Conservation (phyloP, 805 yeast species). For the Yamadazyma olivae region DNA sequence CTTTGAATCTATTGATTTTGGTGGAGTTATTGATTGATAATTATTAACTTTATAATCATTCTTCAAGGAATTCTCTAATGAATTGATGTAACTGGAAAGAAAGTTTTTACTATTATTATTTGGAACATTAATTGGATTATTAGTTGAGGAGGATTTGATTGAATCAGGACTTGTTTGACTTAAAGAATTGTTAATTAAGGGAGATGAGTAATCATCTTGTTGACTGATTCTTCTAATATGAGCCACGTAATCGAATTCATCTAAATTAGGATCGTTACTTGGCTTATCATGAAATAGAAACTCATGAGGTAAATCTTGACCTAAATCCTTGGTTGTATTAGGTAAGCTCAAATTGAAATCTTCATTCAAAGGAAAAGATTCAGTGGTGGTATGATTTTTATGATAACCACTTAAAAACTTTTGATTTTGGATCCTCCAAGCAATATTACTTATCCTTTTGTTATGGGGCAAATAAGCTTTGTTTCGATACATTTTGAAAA, state of each 20-base stretch:
- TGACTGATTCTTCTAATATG: constrained; percentile 41
- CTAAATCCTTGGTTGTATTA: neutral
- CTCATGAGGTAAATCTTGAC: neutral
- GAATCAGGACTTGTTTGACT: constrained; percentile 11
- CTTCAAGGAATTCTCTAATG: constrained; percentile 35
- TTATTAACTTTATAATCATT: constrained; percentile 18
- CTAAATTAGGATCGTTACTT: constrained; percentile 20
- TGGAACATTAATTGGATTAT: constrained; percentile 2
- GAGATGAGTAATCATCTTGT: constrained; percentile 22
- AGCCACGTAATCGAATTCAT: constrained; percentile 45
- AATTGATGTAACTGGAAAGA: constrained; percentile 35
- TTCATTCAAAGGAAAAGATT: neutral
- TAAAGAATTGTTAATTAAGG: constrained; percentile 1
- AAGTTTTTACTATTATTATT: constrained; percentile 17
- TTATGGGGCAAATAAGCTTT: constrained; percentile 41
- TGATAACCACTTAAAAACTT: constrained; percentile 16
- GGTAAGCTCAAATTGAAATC: neutral
- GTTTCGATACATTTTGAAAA: constrained; percentile 40
- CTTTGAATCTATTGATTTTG: constrained; percentile 11
- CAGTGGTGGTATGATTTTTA: neutral
- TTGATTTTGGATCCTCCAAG: constrained; percentile 44
- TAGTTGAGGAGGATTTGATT: constrained; percentile 5
- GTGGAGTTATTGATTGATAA: constrained; percentile 13
- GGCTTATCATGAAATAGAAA: neutral
- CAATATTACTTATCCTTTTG: constrained; percentile 39